A percentile compares a stretch with the other conserved stretches of the same genome.
These are phyloP conservation scores for Discostella stelligeroides DNA, from an alignment of 108 stramenopile genomes.

Conservation along the genomic window DNA sequence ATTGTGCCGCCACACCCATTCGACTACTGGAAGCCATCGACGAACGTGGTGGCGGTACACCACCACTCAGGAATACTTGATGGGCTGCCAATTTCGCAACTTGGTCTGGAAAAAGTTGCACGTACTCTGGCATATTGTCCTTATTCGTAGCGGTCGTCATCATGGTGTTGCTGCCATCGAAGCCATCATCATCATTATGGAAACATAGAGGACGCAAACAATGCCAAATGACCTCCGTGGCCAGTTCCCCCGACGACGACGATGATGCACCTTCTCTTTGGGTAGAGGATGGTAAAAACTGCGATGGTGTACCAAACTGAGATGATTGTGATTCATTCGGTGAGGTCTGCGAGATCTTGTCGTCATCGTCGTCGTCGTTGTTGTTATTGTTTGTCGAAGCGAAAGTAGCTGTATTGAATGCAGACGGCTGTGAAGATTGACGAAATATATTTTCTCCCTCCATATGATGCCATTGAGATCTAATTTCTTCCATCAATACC, in stretches of 20 bases:
- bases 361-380: too few relatives aligned
- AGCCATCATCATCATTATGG: neutral
- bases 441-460: slow-evolving; percentile 20
- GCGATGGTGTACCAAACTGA: slow-evolving; percentile 26
- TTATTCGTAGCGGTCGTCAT: neutral
- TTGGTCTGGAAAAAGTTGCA: slow-evolving; percentile 28
- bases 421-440: too few relatives aligned
- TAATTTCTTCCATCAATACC: slow-evolving; percentile 32
- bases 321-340: slow-evolving; percentile 14
- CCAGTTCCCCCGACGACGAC: neutral
- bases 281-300: neutral
- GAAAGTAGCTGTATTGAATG: too few relatives aligned
- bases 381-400: neutral
- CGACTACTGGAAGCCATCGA: neutral
- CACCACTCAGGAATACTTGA: slow-evolving; percentile 36
- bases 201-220: slow-evolving; percentile 35
- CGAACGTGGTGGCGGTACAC: too few relatives aligned
- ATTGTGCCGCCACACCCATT: neutral
- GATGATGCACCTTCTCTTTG: too few relatives aligned
- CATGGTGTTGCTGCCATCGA: neutral
- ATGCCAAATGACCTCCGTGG: slow-evolving; percentile 46
- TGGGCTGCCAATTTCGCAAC: slow-evolving; percentile 41
- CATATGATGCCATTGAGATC: slow-evolving; percentile 38
- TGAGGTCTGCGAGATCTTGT: neutral
- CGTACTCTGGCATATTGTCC: slow-evolving; percentile 25